A percentile compares a stretch with the other conserved stretches of the same genome.
These are phyloP conservation scores for Aphanomyces astaci DNA, from an alignment of 352 stramenopile genomes.

Conservation along the genomic window DNA sequence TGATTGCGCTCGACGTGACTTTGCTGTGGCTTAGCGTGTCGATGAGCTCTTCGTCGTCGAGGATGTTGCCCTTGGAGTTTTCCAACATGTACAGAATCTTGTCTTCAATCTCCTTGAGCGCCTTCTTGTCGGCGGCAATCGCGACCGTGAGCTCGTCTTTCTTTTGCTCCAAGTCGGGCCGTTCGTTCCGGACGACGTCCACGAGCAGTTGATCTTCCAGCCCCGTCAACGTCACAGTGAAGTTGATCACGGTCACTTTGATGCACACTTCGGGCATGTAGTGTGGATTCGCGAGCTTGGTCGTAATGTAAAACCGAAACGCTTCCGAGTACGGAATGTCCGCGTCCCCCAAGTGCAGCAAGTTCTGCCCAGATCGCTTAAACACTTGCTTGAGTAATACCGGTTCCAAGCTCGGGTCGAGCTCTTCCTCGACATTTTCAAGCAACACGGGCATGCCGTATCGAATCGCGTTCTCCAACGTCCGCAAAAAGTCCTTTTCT, in stretches of 20 bases:
- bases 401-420: conserved; percentile 90
- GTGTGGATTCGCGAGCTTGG: conserved; percentile 90
- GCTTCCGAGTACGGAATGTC: conserved; percentile 90
- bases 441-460: conserved; percentile 88
- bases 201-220: conserved; percentile 91
- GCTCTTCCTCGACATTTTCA: conserved; percentile 90
- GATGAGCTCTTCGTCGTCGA: conserved; percentile 92
- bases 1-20: conserved; percentile 85
- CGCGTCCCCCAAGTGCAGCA: conserved; percentile 86
- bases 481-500: conserved; percentile 88
- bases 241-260: conserved; percentile 94
- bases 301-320: conserved; percentile 92
- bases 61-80: conserved; percentile 89
- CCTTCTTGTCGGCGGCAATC: conserved; percentile 88
- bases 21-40: conserved; percentile 87
- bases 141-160: conserved; percentile 90
- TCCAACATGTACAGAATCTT: conserved; percentile 92
- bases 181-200: conserved; percentile 87
- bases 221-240: conserved; percentile 88
- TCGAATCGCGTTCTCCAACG: conserved; percentile 87
- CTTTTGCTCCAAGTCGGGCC: conserved; percentile 86
- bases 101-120: conserved; percentile 92
- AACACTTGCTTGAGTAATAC: conserved; percentile 91
- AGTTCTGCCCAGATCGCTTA: conserved; percentile 82
- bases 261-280: conserved; percentile 94